phyloP scores from a whole-genome alignment of 2,329 filamentous ascomycete genomes.

The Cordyceps cicadae region DNA sequence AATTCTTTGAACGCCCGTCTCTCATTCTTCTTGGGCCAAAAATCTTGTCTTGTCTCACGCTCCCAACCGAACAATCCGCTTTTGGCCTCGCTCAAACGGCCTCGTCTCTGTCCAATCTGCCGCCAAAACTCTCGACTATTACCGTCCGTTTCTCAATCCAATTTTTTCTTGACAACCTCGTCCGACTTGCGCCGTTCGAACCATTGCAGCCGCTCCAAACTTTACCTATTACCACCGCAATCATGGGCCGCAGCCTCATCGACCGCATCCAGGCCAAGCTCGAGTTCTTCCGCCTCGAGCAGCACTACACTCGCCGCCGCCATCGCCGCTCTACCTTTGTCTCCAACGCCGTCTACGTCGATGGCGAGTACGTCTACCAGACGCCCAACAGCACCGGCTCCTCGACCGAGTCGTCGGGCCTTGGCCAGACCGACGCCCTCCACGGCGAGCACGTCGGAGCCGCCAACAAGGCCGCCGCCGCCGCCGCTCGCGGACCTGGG shows the following conservation, averaged over 20 bases:
- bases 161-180: neutral
- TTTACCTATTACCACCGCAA: neutral
- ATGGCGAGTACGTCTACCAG: constrained; percentile 89
- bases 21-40: neutral
- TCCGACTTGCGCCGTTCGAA: neutral
- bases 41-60: neutral
- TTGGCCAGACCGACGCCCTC: constrained; percentile 28
- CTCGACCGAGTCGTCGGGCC: constrained; percentile 35
- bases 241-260: constrained; percentile 45
- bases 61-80: neutral
- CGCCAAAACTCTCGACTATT: neutral
- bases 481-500: constrained; percentile 17
- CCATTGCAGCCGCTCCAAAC: no score
- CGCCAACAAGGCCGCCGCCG: constrained; percentile 14
- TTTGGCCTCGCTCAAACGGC: neutral
- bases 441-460: constrained; percentile 25
- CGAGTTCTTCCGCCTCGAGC: constrained; percentile 90
- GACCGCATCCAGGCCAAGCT: constrained; percentile 60
- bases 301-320: constrained; percentile 86
- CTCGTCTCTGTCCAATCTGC: neutral
- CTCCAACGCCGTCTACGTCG: constrained; percentile 83
- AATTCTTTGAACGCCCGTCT: neutral
- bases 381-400: constrained; percentile 52
- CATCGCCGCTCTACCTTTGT: constrained; percentile 80
- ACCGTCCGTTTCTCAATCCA: neutral